Base-by-base conservation (phyloP, 257 asterid genomes). In the Linderniella brevidens region DNA sequence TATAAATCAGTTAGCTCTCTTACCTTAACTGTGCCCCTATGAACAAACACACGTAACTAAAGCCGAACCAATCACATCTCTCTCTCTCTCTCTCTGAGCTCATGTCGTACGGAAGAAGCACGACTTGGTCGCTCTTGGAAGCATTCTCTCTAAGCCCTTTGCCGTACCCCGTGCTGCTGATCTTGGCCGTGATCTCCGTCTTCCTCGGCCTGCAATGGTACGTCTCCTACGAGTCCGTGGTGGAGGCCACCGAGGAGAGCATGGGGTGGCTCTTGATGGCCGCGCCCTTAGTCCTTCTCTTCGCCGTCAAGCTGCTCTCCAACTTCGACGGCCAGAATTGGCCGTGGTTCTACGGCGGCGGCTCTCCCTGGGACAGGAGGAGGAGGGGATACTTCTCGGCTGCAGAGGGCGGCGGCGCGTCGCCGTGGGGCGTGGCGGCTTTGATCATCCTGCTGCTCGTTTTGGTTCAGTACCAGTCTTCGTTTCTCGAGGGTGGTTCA, bases 391-490 rank as follows among this genome's bases (percentile, higher is more conserved):
- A 13, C 10, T 10, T 15, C 48, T 59, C 8, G 58, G 68, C 54
- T 40, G 46, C 13, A 7, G 43, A 53, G 35, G 59, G 49, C 48
- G 54, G 8, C 18, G 49, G 38, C 11, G 58, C 75, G 50, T 80
- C 93, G 48, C 97, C 90, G 15, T 80, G 93, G 97, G 92, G 82
- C 6, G 94, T 79, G 67, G 82, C 82, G 12, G 92, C 92, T 36
- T 19, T 77, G 69, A 82, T 87, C 55, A 13, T 87, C 53, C 43
- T 87, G 75, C 16, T 87, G 41, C 73, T 87, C 29, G 72, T 87
- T 13, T 36, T 87, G 69, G 45, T 79, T 51, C 88, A 82, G 62
- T 87, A 25, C 40, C 95, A 77, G 67, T 75, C 93, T 25, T 35
- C 41, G 48, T 79, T 87, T 66, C 95, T 79, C 52, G 95, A 79